A percentile compares a stretch with the other conserved stretches of the same genome.
Evolutionary conservation across 2,329 filamentous ascomycete genomes (phyloP).

Genomic region (Myriosclerotinia curreyana): DNA sequence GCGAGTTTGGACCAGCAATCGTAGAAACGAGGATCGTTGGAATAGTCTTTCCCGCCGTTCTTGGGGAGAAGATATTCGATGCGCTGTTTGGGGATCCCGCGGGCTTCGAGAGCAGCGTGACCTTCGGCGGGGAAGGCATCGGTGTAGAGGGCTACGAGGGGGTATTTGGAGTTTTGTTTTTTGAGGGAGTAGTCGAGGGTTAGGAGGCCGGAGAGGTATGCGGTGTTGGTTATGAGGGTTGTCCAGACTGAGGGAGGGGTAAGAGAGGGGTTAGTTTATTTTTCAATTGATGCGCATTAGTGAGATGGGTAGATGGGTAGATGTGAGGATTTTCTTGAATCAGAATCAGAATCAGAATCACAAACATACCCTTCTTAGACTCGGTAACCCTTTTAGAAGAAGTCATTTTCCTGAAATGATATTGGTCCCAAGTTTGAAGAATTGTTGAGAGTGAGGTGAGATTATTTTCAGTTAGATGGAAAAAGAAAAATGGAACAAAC

Average conservation of each 20-base stretch:
- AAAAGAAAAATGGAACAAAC: not conserved
- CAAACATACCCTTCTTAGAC: constrained; percentile 34
- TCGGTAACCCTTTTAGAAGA: constrained; percentile 32
- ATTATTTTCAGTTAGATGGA: not conserved
- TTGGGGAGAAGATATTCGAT: constrained; percentile 72
- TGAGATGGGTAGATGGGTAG: not conserved
- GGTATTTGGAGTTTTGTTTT: constrained; percentile 63
- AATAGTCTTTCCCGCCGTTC: constrained; percentile 59
- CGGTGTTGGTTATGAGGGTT: constrained; percentile 78
- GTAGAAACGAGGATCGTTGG: constrained; percentile 78
- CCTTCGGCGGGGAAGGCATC: constrained; percentile 68
- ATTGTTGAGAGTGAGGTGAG: not conserved
- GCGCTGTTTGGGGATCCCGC: constrained; percentile 66
- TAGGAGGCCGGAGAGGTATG: constrained; percentile 78
- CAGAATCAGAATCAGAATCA: not conserved
- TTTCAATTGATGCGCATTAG: not conserved
- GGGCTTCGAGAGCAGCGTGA: constrained; percentile 63
- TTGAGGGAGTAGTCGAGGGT: constrained; percentile 77
- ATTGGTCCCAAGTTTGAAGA: not conserved
- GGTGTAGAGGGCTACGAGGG: constrained; percentile 80
- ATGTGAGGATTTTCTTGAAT: not conserved
- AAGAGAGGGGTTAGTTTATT: constrained; percentile 20
- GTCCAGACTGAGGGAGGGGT: constrained; percentile 67
- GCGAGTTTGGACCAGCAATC: constrained; percentile 88
- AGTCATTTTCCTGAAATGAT: constrained; percentile 20